phyloP scores from a whole-genome alignment of 2,329 filamentous ascomycete species.

The Calycina marina region DNA sequence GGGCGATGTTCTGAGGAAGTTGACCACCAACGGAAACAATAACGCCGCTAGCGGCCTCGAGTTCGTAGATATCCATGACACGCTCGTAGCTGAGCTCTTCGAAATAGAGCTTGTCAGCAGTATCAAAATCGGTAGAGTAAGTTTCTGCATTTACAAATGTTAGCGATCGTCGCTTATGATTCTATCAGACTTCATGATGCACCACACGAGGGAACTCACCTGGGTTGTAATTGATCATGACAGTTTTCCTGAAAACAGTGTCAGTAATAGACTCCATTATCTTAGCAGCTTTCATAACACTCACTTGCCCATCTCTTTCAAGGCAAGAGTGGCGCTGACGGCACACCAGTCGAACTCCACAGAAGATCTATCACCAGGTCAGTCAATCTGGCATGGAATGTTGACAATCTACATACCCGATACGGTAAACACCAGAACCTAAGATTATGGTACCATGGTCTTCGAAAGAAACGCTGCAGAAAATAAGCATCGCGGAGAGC shows the following conservation, averaged over 20 bases:
- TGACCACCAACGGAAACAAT: constrained; percentile 95
- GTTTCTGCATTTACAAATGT: constrained; percentile 41
- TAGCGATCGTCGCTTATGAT: no score
- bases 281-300: no score
- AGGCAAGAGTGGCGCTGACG: constrained; percentile 72
- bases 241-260: no score
- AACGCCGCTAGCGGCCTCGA: constrained; percentile 72
- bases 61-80: constrained; percentile 97
- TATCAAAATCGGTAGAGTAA: constrained; percentile 70
- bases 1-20: constrained; percentile 92
- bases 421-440: constrained; percentile 92
- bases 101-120: constrained; percentile 85
- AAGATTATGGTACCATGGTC: constrained; percentile 83
- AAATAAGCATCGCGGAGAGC: no score
- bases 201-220: constrained; percentile 15
- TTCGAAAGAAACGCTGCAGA: no score
- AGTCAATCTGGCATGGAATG: no score
- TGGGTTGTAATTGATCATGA: constrained; percentile 93
- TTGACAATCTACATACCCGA: no score
- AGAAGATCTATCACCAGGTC: no score
- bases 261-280: no score
- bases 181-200: constrained; percentile 1
- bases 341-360: constrained; percentile 99
- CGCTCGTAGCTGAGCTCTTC: constrained; percentile 94
- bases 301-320: constrained; percentile 78